Evolutionary conservation across 83 land plant species (phyloP).

Genomic region (Thuja plicata): DNA sequence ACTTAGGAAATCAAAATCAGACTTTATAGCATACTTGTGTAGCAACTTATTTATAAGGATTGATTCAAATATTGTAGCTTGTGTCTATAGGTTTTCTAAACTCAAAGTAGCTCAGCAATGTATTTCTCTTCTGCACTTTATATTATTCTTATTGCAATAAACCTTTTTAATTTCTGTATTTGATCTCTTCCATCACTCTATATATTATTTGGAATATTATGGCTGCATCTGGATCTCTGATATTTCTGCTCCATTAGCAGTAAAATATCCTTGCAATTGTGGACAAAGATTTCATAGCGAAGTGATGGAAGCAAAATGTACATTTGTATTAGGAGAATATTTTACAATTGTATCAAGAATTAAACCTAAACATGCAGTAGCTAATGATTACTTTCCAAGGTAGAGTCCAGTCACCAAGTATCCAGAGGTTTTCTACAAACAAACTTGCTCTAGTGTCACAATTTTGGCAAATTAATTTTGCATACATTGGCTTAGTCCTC

Average conservation of each 20-base stretch:
- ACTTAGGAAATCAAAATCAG: too few relatives aligned
- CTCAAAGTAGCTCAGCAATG: not conserved
- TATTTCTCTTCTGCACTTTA: not conserved
- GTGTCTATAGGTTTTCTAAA: not conserved
- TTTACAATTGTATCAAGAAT: not conserved
- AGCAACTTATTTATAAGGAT: not conserved
- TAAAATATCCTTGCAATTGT: not conserved
- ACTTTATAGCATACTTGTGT: not conserved
- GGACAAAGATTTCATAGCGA: not conserved
- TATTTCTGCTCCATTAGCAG: not conserved
- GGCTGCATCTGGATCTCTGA: not conserved
- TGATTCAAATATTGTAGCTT: not conserved
- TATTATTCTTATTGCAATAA: not conserved
- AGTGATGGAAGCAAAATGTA: not conserved
- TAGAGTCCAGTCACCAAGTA: not conserved
- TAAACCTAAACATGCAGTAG: not conserved
- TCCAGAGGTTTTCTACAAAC: not conserved
- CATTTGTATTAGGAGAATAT: not conserved
- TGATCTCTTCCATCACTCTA: not conserved
- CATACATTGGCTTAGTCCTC: not conserved
- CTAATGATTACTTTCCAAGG: not conserved
- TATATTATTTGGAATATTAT: not conserved
- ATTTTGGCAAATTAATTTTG: not conserved
- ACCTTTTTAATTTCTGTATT: not conserved
- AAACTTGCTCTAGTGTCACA: not conserved